phyloP scores from a whole-genome alignment of 2,329 filamentous ascomycete species.

The Pseudocercospora pini-densiflorae region DNA sequence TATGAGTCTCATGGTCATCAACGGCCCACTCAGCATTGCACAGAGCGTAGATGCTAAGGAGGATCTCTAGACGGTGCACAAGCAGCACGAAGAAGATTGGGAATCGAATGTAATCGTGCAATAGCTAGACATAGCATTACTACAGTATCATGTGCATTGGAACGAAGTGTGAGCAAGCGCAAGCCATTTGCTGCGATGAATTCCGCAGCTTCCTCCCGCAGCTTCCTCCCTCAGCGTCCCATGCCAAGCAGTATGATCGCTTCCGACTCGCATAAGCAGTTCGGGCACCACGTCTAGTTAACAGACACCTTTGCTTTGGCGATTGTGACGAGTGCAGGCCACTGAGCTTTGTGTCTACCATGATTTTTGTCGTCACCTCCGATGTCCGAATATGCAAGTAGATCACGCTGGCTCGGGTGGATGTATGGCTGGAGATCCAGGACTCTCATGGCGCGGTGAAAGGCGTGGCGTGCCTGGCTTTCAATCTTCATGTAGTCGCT shows the following conservation, averaged over 20 bases:
- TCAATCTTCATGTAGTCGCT: background rate
- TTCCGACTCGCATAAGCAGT: too few relatives aligned
- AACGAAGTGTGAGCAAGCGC: background rate
- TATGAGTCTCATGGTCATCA: slow-evolving; percentile 77
- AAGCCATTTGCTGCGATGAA: background rate
- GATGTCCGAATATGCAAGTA: background rate
- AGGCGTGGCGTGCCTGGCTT: slow-evolving; percentile 9
- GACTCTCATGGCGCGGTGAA: slow-evolving; percentile 19
- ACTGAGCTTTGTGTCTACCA: background rate
- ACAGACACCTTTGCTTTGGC: background rate
- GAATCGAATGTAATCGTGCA: background rate
- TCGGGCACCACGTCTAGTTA: background rate
- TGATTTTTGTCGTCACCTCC: background rate
- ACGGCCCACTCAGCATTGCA: slow-evolving; percentile 65
- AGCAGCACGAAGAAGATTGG: background rate
- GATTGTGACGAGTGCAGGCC: background rate
- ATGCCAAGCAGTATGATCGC: too few relatives aligned
- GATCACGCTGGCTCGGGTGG: slow-evolving; percentile 17
- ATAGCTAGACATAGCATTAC: background rate
- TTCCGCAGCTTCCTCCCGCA: background rate
- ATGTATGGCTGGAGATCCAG: slow-evolving; percentile 20
- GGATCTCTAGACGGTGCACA: slow-evolving; percentile 20
- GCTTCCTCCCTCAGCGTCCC: too few relatives aligned
- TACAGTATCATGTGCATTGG: background rate
- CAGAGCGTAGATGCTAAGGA: slow-evolving; percentile 32